Conservation (phyloP, 805 yeast genomes). For the Candida ortonii region DNA sequence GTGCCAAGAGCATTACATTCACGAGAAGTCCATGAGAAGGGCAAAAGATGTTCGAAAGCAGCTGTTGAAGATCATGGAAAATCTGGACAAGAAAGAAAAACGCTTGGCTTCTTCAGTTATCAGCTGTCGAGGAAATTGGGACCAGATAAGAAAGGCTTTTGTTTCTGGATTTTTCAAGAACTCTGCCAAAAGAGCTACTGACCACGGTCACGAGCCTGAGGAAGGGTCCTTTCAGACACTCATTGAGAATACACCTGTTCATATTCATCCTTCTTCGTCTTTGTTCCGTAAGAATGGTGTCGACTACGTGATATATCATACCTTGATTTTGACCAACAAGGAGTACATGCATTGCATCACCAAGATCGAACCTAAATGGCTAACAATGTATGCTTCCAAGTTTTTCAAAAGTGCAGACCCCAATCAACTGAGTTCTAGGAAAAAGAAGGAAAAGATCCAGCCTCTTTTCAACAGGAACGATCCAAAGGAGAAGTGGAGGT, state of each 20-base stretch:
- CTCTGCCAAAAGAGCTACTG: constrained; percentile 59
- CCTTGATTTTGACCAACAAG: constrained; percentile 73
- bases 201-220: constrained; percentile 35
- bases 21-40: constrained; percentile 68
- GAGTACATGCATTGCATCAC: constrained; percentile 93
- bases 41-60: constrained; percentile 83
- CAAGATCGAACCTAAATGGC: constrained; percentile 79
- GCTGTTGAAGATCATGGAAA: constrained; percentile 52
- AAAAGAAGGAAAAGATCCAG: constrained; percentile 62
- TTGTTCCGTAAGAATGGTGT: constrained; percentile 52
- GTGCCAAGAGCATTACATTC: constrained; percentile 81
- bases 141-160: constrained; percentile 55
- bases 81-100: constrained; percentile 33
- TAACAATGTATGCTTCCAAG: constrained; percentile 65
- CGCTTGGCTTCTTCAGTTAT: constrained; percentile 20
- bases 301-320: constrained; percentile 79
- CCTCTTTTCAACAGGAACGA: constrained; percentile 67
- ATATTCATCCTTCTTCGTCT: constrained; percentile 84
- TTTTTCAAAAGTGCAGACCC: constrained; percentile 67
- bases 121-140: constrained; percentile 56
- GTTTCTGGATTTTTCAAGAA: constrained; percentile 69
- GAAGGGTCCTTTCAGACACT: constrained; percentile 52
- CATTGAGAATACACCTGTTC: constrained; percentile 68
- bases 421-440: constrained; percentile 44
- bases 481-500: constrained; percentile 71